phyloP scores from a whole-genome alignment of 139 green algal genomes.

The Marvania coccoides region DNA sequence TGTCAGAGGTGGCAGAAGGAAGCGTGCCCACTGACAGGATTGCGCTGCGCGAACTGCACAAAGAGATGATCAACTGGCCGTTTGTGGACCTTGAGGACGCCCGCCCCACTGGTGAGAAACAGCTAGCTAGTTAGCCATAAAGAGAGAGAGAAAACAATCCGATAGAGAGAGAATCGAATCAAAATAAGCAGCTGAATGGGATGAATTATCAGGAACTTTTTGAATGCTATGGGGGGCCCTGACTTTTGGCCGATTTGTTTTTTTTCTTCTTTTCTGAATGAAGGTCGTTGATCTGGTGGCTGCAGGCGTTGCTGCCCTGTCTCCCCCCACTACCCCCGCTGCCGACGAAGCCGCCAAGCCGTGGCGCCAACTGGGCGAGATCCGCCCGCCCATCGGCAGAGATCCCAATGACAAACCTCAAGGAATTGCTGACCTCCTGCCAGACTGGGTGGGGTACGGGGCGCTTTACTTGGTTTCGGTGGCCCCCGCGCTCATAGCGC shows the following conservation, averaged over 20 bases:
- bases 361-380: conserved; percentile 10
- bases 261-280: background rate
- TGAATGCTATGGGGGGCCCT: too few species aligned
- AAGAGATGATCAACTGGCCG: conserved; percentile 76
- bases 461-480: conserved; percentile 69
- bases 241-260: too few species aligned
- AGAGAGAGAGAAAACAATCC: too few species aligned
- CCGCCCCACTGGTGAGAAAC: background rate
- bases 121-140: too few species aligned
- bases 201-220: too few species aligned
- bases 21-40: conserved; percentile 74
- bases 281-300: background rate
- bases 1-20: conserved; percentile 71
- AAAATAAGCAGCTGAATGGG: too few species aligned
- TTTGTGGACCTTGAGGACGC: conserved; percentile 30
- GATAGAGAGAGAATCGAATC: too few species aligned
- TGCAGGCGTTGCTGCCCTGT: background rate
- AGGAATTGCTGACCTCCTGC: conserved; percentile 57
- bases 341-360: conserved; percentile 18
- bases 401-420: conserved; percentile 62
- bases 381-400: conserved; percentile 33
- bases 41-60: conserved; percentile 67
- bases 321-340: conserved; percentile 3
- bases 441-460: conserved; percentile 76
- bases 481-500: conserved; percentile 72